Evolutionary conservation across 2,329 filamentous ascomycete species (phyloP).

Genomic region (Corniculantispora saksenae): DNA sequence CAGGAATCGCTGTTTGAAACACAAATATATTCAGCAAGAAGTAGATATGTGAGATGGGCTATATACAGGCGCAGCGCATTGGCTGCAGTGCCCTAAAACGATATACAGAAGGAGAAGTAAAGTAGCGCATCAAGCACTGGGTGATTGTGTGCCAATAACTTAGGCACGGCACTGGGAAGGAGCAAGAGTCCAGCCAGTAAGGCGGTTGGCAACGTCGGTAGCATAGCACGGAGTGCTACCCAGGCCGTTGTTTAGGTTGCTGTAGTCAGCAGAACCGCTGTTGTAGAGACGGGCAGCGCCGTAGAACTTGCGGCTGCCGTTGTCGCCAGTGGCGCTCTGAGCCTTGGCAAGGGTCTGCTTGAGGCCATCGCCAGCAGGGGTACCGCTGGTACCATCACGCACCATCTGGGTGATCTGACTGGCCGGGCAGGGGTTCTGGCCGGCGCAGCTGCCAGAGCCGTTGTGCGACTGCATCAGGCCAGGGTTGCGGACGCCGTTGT

Average conservation of each 20-base stretch:
- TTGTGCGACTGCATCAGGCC: constrained; percentile 19
- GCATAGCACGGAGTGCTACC: constrained; percentile 15
- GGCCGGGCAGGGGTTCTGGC: constrained; percentile 15
- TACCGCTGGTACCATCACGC: constrained; percentile 6
- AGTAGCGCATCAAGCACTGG: not conserved
- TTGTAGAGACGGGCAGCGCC: constrained; percentile 11
- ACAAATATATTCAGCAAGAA: not conserved
- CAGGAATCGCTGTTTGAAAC: too few relatives aligned
- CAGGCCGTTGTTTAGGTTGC: constrained; percentile 8
- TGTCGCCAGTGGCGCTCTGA: constrained; percentile 8
- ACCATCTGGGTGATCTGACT: constrained; percentile 15
- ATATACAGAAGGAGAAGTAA: not conserved
- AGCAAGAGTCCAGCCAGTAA: constrained; percentile 17
- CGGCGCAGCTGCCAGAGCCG: constrained; percentile 8
- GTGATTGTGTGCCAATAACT: not conserved
- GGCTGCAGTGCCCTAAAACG: not conserved
- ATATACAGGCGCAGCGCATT: not conserved
- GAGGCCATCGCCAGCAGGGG: constrained; percentile 9
- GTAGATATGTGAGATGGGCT: not conserved
- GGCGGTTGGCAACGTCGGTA: constrained; percentile 11
- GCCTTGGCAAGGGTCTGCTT: constrained; percentile 6
- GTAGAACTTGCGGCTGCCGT: constrained; percentile 9
- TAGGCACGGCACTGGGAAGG: not conserved
- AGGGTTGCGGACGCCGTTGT: constrained; percentile 17
- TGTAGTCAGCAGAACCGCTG: constrained; percentile 14